These are phyloP conservation scores for Achlya hypogyna DNA, from an alignment of 352 stramenopile genomes.

Conservation along the genomic window DNA sequence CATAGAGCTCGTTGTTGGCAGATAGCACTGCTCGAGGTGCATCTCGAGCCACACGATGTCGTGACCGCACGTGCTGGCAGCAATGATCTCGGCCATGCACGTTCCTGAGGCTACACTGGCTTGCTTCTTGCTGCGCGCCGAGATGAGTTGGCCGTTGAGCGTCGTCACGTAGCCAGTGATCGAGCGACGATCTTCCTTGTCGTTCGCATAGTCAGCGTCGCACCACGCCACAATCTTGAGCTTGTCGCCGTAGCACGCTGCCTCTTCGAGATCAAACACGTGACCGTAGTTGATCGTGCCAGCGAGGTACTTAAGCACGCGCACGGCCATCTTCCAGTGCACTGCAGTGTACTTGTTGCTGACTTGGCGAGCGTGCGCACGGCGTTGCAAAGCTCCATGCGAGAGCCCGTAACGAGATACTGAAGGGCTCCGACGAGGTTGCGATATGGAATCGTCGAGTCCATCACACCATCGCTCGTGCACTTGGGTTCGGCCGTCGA, in stretches of 20 bases:
- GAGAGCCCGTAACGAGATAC: neutral
- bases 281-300: neutral
- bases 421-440: constrained; percentile 7
- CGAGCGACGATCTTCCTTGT: neutral
- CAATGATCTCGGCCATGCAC: neutral
- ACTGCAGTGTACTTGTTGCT: neutral
- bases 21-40: neutral
- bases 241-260: no score
- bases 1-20: neutral
- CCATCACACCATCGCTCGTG: no score
- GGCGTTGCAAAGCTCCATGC: neutral
- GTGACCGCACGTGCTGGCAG: neutral
- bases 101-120: neutral
- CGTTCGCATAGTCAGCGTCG: constrained; percentile 8
- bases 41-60: neutral
- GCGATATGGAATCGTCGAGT: no score
- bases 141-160: neutral
- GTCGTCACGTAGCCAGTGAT: neutral
- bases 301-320: neutral
- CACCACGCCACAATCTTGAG: neutral
- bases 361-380: neutral
- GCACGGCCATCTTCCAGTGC: constrained; percentile 1
- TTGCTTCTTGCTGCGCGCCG: neutral
- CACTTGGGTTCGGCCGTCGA: no score
- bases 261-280: neutral